phyloP scores from a whole-genome alignment of 441 rosid species.

The Erodium chrysanthum region DNA sequence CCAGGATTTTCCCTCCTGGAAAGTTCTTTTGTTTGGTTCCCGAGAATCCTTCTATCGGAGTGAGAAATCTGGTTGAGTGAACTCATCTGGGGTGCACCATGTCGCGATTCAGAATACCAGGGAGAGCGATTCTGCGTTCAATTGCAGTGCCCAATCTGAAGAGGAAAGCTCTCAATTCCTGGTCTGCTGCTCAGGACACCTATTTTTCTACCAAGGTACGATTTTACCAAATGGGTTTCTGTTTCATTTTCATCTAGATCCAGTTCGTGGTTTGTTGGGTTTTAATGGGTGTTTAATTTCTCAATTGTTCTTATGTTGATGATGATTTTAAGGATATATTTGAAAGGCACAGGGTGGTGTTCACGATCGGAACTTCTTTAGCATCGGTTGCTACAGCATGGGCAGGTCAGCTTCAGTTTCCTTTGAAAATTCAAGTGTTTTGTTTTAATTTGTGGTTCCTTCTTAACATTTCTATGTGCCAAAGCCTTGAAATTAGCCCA shows the following conservation, averaged over 20 bases:
- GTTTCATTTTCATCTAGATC: not conserved
- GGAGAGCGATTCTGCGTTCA: not conserved
- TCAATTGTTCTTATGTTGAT: not conserved
- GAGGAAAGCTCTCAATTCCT: not conserved
- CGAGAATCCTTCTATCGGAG: not conserved
- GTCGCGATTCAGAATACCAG: not conserved
- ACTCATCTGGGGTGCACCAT: not conserved
- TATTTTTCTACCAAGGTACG: not conserved
- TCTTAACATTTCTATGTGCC: not conserved
- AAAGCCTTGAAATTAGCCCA: not conserved
- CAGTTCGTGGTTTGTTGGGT: not conserved
- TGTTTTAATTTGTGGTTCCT: not conserved
- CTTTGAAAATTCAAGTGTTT: not conserved
- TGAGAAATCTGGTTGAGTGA: not conserved
- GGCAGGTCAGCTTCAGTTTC: not conserved
- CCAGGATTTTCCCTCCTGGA: not conserved
- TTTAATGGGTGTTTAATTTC: not conserved
- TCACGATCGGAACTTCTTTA: not conserved
- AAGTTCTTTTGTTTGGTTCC: not conserved
- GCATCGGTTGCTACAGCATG: constrained; percentile 7
- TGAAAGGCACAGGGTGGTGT: constrained; percentile 6
- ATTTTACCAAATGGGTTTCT: not conserved
- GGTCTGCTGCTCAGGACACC: not conserved
- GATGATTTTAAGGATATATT: not conserved
- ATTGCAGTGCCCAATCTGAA: not conserved